These are phyloP conservation scores for Trichoderma guizhouense DNA, from an alignment of 2,329 filamentous ascomycete genomes.

Conservation along the genomic window DNA sequence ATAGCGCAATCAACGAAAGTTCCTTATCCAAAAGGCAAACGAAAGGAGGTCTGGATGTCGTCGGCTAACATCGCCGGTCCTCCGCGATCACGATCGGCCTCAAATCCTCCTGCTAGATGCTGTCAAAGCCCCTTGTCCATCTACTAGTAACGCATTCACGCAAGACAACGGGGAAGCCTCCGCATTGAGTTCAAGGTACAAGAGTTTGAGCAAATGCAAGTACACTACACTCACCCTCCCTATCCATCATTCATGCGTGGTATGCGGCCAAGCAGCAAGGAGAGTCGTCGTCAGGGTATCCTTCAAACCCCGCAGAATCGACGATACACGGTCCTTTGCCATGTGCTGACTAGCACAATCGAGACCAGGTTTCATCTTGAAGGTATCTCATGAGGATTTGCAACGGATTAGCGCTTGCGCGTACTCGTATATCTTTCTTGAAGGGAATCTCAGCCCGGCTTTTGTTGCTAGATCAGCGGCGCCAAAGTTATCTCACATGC, in stretches of 20 bases:
- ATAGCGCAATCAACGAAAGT: not conserved
- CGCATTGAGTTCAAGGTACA: conserved; percentile 1
- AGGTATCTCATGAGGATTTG: not conserved
- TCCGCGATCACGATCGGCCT: not conserved
- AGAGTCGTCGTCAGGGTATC: not conserved
- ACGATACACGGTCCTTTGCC: not conserved
- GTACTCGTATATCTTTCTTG: not conserved
- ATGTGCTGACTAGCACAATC: not conserved
- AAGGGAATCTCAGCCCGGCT: not conserved
- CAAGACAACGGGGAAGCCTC: not conserved
- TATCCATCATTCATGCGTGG: not conserved
- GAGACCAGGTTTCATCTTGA: not conserved
- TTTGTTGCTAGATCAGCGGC: not conserved
- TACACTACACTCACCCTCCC: conserved; percentile 15
- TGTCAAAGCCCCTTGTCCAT: not conserved
- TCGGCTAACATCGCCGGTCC: not conserved
- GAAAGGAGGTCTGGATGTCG: not conserved
- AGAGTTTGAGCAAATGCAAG: not conserved
- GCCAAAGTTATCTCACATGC: conserved; percentile 3
- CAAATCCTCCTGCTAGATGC: not conserved
- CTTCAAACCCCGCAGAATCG: not conserved
- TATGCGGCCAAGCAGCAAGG: not conserved
- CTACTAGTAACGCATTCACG: not conserved
- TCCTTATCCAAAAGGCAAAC: not conserved
- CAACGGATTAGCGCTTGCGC: not conserved